Base-by-base conservation (phyloP, 441 rosid genomes). In the Melastoma candidum region DNA sequence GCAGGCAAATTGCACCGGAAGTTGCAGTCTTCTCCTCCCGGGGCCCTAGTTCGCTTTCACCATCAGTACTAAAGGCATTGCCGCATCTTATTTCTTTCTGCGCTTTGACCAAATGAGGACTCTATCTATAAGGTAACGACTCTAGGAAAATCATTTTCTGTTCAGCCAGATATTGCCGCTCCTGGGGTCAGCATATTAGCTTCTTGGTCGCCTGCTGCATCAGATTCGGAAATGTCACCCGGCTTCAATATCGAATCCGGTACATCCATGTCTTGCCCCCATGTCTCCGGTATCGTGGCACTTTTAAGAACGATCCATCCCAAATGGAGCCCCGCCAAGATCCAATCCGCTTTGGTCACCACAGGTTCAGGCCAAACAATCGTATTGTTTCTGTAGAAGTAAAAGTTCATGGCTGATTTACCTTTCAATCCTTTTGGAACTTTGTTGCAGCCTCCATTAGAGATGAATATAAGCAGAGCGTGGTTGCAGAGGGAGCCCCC, bases 31-130 rank as follows among this genome's bases (percentile, higher is more conserved):
- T 86, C 65, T 83, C 92, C 49, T 74, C 88, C 53, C 75, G 89
- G 12, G 95, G 95, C 14, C 95, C 92, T 10, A 86, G 71, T 44
- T 53, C 81, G 11, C 51, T 83, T 45, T 79, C 88, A 48, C 83
- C 88, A 12, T 67, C 78, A 51, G 75, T 81, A 43, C 60, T 86
- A 59, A 86, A 86, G 89, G 95, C 81, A 66, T n/a, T 48, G 26
- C 3, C 36, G 11, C 36, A 29, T 29, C 22, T 29, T 2, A 29
- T 29, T 29, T 29, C 36, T 29, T 29, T 29, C 36, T 29, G 36
- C 36, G 1, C 7, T 29, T 29, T 29, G 36, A 29, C 36, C 36
- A 3, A 29, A 29, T 29, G 7, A 29, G 36, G 3, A 29, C 7
- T 29, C 36, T 29, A 29, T 6, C 36, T 17, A 17, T 17, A 17